Conservation (phyloP, 2,329 filamentous ascomycete genomes). For the Hypoxylon sp. region DNA sequence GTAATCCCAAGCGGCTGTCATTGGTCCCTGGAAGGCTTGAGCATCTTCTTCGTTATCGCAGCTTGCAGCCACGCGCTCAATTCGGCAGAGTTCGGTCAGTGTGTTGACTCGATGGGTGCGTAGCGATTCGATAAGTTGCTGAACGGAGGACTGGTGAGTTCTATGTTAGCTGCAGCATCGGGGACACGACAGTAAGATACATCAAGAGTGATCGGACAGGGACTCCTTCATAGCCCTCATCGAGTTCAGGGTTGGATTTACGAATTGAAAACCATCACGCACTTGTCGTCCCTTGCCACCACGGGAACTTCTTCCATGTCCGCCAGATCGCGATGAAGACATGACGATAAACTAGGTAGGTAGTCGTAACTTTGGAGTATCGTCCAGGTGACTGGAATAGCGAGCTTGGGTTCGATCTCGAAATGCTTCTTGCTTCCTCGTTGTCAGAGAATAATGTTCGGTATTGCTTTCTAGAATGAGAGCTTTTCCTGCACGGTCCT, state of each 20-base stretch:
- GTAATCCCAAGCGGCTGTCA: slow-evolving; percentile 76
- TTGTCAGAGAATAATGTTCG: too few species aligned
- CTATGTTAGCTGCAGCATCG: slow-evolving; percentile 10
- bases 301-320: slow-evolving; percentile 36
- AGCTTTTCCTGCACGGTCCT: too few species aligned
- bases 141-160: slow-evolving; percentile 46
- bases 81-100: slow-evolving; percentile 74
- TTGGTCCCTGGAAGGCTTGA: slow-evolving; percentile 65
- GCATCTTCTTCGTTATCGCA: slow-evolving; percentile 67
- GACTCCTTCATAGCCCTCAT: too few species aligned
- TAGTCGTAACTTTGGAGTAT: slow-evolving; percentile 1
- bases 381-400: too few species aligned
- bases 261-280: slow-evolving; percentile 44
- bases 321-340: slow-evolving; percentile 45
- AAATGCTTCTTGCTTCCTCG: too few species aligned
- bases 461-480: too few species aligned
- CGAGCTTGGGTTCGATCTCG: too few species aligned
- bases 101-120: slow-evolving; percentile 76
- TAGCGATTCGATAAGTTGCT: slow-evolving; percentile 69
- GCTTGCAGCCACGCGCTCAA: slow-evolving; percentile 70
- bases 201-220: not conserved
- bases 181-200: not conserved
- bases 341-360: too few species aligned
- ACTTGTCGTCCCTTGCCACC: slow-evolving; percentile 45
- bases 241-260: slow-evolving; percentile 37